Base-by-base conservation (phyloP, 2,329 filamentous ascomycete genomes). In the Cladophialophora immunda region DNA sequence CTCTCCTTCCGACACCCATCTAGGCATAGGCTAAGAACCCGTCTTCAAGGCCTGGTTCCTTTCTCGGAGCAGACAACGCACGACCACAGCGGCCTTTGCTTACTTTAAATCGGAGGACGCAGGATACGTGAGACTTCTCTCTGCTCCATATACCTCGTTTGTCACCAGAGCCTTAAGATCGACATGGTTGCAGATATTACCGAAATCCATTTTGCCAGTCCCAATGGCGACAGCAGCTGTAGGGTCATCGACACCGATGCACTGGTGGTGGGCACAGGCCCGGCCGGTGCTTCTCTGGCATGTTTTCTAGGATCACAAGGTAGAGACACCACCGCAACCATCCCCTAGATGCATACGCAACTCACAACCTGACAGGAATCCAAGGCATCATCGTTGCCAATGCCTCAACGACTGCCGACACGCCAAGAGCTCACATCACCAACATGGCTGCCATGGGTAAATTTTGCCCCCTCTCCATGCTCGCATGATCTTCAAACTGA, bases 241-340 rank as follows among this genome's bases (percentile, higher is more conserved):
- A 38, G 36, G 17, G 36, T 38, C 36, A 11, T 58, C 11, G 55
- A 58, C 8, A 65, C 66, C 4, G 56, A 64, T 47, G 60, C 47
- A 2, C 53, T 68, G 2, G 59, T 68, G 3, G 62, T 86, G 22
- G 81, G 85, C 15, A 77, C 82, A 38, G 85, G 85, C 0, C 85
- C 85, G 3, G 84, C 85, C 0, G 85, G 85, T 1, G 84, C 83
- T 5, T 77, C 83, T 1, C 29, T 67, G 30, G 64, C 59, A 56
- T 65, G 58, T 45, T 63, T 60, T 54, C 62, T 68, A n/a, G 57
- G 30, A 38, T 64, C 61, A 19, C 29, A 86, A 77, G 82, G 84
- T 82, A 74, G 45, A 55, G n/a, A 58, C n/a, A 15, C 25, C 22
- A 13, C 17, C 54, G 11, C n/a, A 41, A 25, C 3, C 15, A 22